Base-by-base conservation (phyloP, 2,329 filamentous ascomycete genomes). In the Passalora sequoiae region DNA sequence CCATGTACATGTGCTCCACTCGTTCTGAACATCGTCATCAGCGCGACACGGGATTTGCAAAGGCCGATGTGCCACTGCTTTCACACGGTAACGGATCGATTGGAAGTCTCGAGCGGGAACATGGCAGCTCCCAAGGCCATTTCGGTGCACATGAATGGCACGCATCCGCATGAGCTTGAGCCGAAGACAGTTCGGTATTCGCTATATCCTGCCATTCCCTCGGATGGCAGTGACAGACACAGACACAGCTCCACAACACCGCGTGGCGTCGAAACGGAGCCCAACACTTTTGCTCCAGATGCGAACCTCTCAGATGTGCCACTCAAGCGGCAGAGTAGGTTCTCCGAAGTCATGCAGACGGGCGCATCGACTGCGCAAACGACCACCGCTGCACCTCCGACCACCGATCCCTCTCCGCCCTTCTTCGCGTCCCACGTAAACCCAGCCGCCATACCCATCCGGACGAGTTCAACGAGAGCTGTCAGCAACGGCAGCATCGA, bases 401-500 rank as follows among this genome's bases (percentile, higher is more conserved):
- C 40, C 15, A 33, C 37, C 21, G 17, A 24, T 15, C 36, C 38
- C 24, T 10, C 19, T 25, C 29, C 42, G 8, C 6, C 40, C 4
- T 13, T 25, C 10, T 12, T 35, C 27, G 32, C 35, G 12, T 25
- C 45, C 10, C 43, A 36, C 38, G 50, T 60, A 25, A 51, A 60
- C 32, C 59, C 59, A 4, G 57, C 57, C 3, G 52, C 59, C 4
- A 87, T 89, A 43, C 84, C 86, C 15, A 81, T 82, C 3, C 77
- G 85, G 50, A 87, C 81, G 33, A 88, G 84, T 43, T 86, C 83
- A 1, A 80, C 77, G 44, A 72, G 74, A 51, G 70, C 74, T 50
- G 64, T 64, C 6, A 53, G 58, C 50, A 67, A 64, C 56, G 59
- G 60, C 43, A 52, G 56, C 22, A 41, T 46, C 20, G 46, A 53